Percentiles rank a stretch among this genome's conserved stretches.
These are phyloP conservation scores for Bisporella sp. DNA, from an alignment of 2,329 filamentous ascomycete species.

Conservation along the genomic window DNA sequence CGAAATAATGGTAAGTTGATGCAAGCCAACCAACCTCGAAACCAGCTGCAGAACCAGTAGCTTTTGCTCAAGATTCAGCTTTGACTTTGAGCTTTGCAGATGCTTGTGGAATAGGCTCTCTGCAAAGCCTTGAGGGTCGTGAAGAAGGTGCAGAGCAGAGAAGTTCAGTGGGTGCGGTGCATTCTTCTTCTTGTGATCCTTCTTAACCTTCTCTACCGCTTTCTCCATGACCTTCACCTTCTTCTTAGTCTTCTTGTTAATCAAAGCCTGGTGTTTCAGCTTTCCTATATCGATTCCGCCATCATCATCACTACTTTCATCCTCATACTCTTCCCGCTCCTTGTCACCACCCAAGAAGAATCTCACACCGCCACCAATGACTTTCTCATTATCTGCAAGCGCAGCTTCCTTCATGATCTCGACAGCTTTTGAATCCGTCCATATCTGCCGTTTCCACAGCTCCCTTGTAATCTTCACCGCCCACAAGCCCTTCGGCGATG, in stretches of 20 bases:
- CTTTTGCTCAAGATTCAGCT: constrained; percentile 81
- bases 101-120: constrained; percentile 88
- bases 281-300: constrained; percentile 75
- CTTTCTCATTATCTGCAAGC: constrained; percentile 86
- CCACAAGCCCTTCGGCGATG: constrained; percentile 85
- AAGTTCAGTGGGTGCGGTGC: constrained; percentile 89
- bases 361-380: constrained; percentile 75
- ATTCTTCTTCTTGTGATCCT: constrained; percentile 79
- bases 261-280: constrained; percentile 75
- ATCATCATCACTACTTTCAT: constrained; percentile 81
- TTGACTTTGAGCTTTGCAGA: constrained; percentile 77
- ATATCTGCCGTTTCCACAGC: constrained; percentile 93
- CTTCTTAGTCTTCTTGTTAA: constrained; percentile 97
- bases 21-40: constrained; percentile 82
- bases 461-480: constrained; percentile 92
- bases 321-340: constrained; percentile 86
- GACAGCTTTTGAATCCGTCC: constrained; percentile 92
- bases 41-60: constrained; percentile 86
- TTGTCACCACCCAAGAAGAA: constrained; percentile 97
- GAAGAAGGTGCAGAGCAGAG: constrained; percentile 85
- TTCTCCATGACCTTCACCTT: constrained; percentile 70
- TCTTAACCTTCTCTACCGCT: constrained; percentile 76
- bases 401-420: constrained; percentile 96
- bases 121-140: constrained; percentile 91
- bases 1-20: constrained; percentile 82